phyloP scores from a whole-genome alignment of 352 stramenopile species.

The Globisporangium orthogonon region DNA sequence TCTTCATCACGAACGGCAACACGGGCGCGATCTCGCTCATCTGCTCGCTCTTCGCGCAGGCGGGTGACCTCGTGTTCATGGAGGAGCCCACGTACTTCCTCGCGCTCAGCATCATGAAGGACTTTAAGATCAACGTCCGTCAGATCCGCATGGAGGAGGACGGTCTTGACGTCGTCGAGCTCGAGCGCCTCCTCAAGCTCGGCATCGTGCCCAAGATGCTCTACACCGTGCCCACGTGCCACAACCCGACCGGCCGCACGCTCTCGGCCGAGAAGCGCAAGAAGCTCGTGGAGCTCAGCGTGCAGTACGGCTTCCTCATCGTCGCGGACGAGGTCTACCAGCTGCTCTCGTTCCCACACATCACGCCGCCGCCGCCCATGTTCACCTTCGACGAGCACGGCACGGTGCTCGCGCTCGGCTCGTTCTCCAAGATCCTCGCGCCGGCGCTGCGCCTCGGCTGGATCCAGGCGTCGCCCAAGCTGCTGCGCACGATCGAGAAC shows the following conservation, averaged over 20 bases:
- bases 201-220: constrained; percentile 88
- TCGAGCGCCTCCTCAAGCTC: constrained; percentile 76
- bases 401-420: constrained; percentile 86
- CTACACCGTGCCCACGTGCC: constrained; percentile 93
- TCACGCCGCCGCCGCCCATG: constrained; percentile 77
- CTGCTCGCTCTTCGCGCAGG: constrained; percentile 79
- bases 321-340: constrained; percentile 95
- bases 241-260: constrained; percentile 92
- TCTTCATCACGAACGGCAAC: constrained; percentile 92
- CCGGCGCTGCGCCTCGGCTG: constrained; percentile 89
- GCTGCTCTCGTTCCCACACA: constrained; percentile 89
- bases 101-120: constrained; percentile 91
- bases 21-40: constrained; percentile 90
- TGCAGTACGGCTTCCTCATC: constrained; percentile 88
- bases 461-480: constrained; percentile 68
- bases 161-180: constrained; percentile 73
- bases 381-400: constrained; percentile 80
- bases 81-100: constrained; percentile 94
- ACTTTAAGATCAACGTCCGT: constrained; percentile 89
- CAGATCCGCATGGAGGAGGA: constrained; percentile 89
- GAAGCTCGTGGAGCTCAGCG: constrained; percentile 83
- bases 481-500: constrained; percentile 66
- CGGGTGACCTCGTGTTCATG: constrained; percentile 90
- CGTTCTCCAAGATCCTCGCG: constrained; percentile 94
- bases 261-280: constrained; percentile 82